Percentiles rank a stretch among this genome's conserved stretches.
phyloP scores from a whole-genome alignment of 352 stramenopile species.

The Pythium sp. region DNA sequence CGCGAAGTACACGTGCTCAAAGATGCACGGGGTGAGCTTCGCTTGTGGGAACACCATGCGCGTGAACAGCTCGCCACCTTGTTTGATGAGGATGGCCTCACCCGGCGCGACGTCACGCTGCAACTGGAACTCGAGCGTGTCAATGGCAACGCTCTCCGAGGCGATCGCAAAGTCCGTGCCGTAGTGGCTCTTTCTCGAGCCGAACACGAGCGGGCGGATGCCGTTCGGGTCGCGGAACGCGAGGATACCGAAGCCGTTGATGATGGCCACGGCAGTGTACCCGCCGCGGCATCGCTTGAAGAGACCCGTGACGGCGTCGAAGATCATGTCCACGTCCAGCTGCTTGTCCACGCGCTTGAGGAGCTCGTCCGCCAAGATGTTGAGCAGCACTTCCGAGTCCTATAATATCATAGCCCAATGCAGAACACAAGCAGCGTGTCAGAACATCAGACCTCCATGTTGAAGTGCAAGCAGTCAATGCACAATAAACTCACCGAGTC shows the following conservation, averaged over 20 bases:
- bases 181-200: conserved; percentile 77
- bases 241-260: conserved; percentile 97
- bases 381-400: conserved; percentile 98
- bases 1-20: conserved; percentile 99
- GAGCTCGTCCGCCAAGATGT: conserved; percentile 98
- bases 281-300: conserved; percentile 96
- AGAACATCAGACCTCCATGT: not conserved
- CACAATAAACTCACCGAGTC: conserved; percentile 72
- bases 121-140: conserved; percentile 96
- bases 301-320: conserved; percentile 88
- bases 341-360: conserved; percentile 69
- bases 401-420: conserved; percentile 6
- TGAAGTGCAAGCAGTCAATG: not conserved
- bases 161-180: conserved; percentile 94
- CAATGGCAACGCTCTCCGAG: conserved; percentile 98
- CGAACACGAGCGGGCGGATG: conserved; percentile 96
- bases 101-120: conserved; percentile 94
- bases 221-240: conserved; percentile 98
- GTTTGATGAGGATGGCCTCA: conserved; percentile 96
- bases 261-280: conserved; percentile 96
- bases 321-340: conserved; percentile 81
- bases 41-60: conserved; percentile 75
- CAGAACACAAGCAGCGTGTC: not conserved
- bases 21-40: conserved; percentile 96
- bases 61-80: conserved; percentile 82